Conservation (phyloP, 2,329 filamentous ascomycete genomes). For the Cladobotryum mycophilum region DNA sequence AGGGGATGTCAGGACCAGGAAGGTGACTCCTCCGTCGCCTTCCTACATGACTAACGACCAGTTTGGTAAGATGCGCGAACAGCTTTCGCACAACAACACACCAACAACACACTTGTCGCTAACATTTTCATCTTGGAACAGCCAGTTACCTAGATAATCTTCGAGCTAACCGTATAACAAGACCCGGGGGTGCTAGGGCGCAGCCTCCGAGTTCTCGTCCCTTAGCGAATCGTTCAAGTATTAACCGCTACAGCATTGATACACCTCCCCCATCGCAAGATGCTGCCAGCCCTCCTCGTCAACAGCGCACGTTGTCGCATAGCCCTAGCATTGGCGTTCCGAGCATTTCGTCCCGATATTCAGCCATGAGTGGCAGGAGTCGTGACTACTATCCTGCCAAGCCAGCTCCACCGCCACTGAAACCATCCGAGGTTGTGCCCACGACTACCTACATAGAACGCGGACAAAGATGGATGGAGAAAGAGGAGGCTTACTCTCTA, state of each 20-base stretch:
- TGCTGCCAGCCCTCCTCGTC: constrained; percentile 14
- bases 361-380: constrained; percentile 36
- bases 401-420: constrained; percentile 40
- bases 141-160: constrained; percentile 66
- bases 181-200: constrained; percentile 67
- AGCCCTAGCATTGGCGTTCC: constrained; percentile 36
- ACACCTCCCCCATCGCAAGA: constrained; percentile 23
- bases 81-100: not conserved
- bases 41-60: constrained; percentile 62
- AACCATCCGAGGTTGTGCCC: constrained; percentile 55
- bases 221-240: constrained; percentile 27
- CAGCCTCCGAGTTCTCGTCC: constrained; percentile 37
- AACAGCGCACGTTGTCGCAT: constrained; percentile 23
- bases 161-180: constrained; percentile 58
- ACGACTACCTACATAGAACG: constrained; percentile 67
- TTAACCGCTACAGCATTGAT: constrained; percentile 27
- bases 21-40: constrained; percentile 55
- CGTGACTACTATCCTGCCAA: constrained; percentile 48
- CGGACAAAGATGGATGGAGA: constrained; percentile 72
- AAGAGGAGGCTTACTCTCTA: constrained; percentile 66
- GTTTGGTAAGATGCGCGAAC: constrained; percentile 44
- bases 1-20: constrained; percentile 36
- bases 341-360: constrained; percentile 47
- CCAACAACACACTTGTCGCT: constrained; percentile 11
- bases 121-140: constrained; percentile 29